These are phyloP conservation scores for Astrephomene gubernaculifera DNA, from an alignment of 139 green algal species.

Conservation along the genomic window DNA sequence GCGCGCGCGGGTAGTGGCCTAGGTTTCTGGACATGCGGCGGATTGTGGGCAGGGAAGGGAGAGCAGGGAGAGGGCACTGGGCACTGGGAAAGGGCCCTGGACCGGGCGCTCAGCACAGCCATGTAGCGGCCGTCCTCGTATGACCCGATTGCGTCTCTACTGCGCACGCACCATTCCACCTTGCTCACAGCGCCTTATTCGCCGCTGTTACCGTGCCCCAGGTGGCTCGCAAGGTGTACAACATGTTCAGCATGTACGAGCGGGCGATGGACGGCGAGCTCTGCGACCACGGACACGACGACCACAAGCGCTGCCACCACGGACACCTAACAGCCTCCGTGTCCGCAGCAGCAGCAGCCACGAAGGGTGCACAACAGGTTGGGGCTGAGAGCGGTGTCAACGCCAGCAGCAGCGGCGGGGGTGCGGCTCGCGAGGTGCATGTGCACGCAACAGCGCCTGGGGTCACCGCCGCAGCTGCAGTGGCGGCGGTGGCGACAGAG, in stretches of 20 bases:
- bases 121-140: too few species aligned
- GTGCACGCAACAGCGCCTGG: background rate
- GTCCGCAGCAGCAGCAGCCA: background rate
- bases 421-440: background rate
- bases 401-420: background rate
- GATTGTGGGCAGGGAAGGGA: too few species aligned
- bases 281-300: constrained; percentile 11
- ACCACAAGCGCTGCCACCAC: constrained; percentile 10
- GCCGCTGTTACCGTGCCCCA: too few species aligned
- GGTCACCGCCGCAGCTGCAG: background rate
- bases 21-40: too few species aligned
- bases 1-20: background rate
- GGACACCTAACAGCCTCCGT: constrained; percentile 9
- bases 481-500: background rate
- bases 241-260: constrained; percentile 53
- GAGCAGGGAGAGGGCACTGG: too few species aligned
- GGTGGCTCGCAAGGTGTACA: constrained; percentile 35
- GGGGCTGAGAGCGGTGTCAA: background rate
- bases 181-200: too few species aligned
- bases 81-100: too few species aligned
- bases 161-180: too few species aligned
- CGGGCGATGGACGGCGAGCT: constrained; percentile 21
- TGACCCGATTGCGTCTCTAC: too few species aligned
- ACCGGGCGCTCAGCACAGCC: too few species aligned
- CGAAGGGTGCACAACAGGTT: too few species aligned